Evolutionary conservation across 2,329 filamentous ascomycete genomes (phyloP), one percentile per base, ranked within the genome.

Genomic region (Trichoderma semiorbis): DNA sequence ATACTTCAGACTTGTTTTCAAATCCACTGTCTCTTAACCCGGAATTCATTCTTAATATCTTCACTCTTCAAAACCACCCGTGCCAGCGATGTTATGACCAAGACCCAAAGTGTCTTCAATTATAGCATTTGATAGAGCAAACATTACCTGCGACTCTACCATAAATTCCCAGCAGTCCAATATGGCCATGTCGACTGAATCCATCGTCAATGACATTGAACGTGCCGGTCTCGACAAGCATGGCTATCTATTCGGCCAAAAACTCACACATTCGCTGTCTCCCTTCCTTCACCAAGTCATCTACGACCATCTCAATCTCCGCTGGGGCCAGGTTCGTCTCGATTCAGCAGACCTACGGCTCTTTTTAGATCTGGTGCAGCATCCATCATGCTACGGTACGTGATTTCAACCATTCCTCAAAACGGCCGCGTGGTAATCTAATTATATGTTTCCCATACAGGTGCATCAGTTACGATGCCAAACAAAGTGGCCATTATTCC

Each of bases 271-370:
- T 53, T 69, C 67, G 10, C 67, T 69, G 12, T 69, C 67, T 36
- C 67, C 67, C 5, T 69, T 69, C 43, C 67, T 69, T 62, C 67
- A 69, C 5, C 67, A 69, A 36, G 39, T 69, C 67, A 69, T 69
- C 21, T 69, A 69, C 24, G 67, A 69, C 11, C 57, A 69, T 53
- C 67, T 69, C 1, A 61, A 69, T 11, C 67, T 69, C 14, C 67
- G 26, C 12, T 69, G 67, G 67, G 14, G 36, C 39, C 67, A 69
- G n/a, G 57, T 69, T 21, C 67, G 55, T 11, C 67, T 69, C 11
- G 67, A 69, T 53, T 69, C 67, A 6, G 26, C 67, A 28, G 67
- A 69, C 16, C 21, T 69, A n/a, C 36, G 36, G 16, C 8, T 62
- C 30, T 69, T 69, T 36, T 24, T 69, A 24, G 21, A 69, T 5